Percentiles rank a stretch among this genome's conserved stretches.
These are phyloP conservation scores for Globisporangium rhizosaccharum DNA, from an alignment of 352 stramenopile species.

Conservation along the genomic window DNA sequence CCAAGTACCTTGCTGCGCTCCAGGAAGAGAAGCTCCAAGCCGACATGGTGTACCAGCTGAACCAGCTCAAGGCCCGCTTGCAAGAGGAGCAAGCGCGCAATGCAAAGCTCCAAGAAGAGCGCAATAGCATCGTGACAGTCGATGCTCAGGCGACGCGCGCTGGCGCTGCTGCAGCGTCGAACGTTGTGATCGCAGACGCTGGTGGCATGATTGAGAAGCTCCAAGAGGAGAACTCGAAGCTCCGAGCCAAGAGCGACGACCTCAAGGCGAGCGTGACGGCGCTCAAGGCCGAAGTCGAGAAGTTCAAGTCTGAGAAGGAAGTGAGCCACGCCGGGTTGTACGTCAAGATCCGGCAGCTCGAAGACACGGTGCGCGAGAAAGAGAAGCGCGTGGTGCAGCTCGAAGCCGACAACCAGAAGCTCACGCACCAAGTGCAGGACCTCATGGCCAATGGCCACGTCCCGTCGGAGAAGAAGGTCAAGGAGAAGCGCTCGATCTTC, in stretches of 20 bases:
- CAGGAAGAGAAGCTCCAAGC: slow-evolving; percentile 80
- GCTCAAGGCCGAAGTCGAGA: slow-evolving; percentile 67
- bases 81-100: slow-evolving; percentile 78
- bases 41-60: slow-evolving; percentile 82
- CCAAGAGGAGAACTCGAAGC: slow-evolving; percentile 70
- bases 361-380: slow-evolving; percentile 67
- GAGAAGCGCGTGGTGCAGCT: slow-evolving; percentile 69
- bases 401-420: slow-evolving; percentile 69
- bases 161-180: slow-evolving; percentile 32
- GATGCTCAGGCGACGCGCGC: slow-evolving; percentile 13
- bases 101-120: slow-evolving; percentile 51
- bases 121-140: slow-evolving; percentile 36
- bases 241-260: slow-evolving; percentile 73
- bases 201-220: slow-evolving; percentile 83
- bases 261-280: slow-evolving; percentile 54
- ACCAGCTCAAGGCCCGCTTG: slow-evolving; percentile 72
- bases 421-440: slow-evolving; percentile 52
- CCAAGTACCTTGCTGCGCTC: slow-evolving; percentile 69
- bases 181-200: slow-evolving; percentile 70
- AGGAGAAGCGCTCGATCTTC: slow-evolving; percentile 74
- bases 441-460: slow-evolving; percentile 31
- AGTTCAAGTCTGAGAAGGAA: slow-evolving; percentile 79
- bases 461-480: slow-evolving; percentile 48
- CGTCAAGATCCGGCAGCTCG: slow-evolving; percentile 69
- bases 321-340: slow-evolving; percentile 62